phyloP scores from a whole-genome alignment of 306 rosid species.

The Leucaena leucocephala region DNA sequence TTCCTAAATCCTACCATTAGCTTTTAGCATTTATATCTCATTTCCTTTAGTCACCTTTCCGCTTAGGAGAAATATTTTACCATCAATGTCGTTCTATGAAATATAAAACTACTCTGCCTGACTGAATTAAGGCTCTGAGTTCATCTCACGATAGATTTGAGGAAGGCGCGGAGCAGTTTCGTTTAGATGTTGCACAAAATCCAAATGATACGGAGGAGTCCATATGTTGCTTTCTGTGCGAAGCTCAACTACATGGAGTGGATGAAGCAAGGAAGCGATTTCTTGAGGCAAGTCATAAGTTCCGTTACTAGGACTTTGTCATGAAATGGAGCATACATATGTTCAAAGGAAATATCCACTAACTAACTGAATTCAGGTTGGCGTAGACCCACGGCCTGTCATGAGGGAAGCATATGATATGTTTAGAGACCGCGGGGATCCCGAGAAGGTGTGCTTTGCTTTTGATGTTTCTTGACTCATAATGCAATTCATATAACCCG shows the following conservation, averaged over 20 bases:
- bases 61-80: neutral
- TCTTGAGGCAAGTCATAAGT: constrained; percentile 64
- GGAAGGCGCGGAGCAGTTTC: constrained; percentile 94
- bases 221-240: constrained; percentile 93
- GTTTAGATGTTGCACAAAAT: constrained; percentile 89
- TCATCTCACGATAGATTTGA: constrained; percentile 55
- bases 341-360: constrained; percentile 2
- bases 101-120: neutral
- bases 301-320: neutral
- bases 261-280: constrained; percentile 74
- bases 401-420: constrained; percentile 78
- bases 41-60: neutral
- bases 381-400: constrained; percentile 75
- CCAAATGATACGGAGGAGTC: constrained; percentile 96
- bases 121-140: constrained; percentile 3
- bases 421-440: constrained; percentile 90
- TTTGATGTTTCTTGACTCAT: constrained; percentile 15
- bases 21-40: neutral
- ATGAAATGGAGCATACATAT: neutral
- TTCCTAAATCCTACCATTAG: neutral
- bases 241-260: constrained; percentile 83
- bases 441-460: constrained; percentile 64
- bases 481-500: constrained; percentile 12
- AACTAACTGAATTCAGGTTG: constrained; percentile 66
- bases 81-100: neutral